Conservation (phyloP, 345 rosid genomes). For the Jatropha curcas region DNA sequence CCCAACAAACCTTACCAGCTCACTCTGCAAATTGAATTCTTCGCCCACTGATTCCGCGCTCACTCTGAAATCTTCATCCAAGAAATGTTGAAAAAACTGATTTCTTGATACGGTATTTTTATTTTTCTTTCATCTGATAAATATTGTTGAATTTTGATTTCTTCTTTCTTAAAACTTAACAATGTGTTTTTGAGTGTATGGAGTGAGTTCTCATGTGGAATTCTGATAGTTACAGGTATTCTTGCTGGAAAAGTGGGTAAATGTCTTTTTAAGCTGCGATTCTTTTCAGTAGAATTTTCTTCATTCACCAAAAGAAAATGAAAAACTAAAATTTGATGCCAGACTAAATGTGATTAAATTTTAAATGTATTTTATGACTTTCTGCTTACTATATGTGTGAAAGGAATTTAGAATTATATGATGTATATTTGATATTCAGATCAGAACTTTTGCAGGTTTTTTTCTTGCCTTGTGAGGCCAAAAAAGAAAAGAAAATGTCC, state of each 20-base stretch:
- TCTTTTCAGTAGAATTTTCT: not conserved
- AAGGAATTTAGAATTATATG: not conserved
- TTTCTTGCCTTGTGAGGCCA: constrained; percentile 7
- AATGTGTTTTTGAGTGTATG: not conserved
- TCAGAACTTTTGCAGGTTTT: not conserved
- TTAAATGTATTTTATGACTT: not conserved
- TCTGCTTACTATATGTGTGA: not conserved
- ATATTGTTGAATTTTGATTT: not conserved
- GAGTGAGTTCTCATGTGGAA: not conserved
- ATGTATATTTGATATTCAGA: not conserved
- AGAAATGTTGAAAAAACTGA: not conserved
- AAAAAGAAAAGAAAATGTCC: no score
- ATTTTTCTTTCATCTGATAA: not conserved
- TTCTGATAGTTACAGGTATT: not conserved
- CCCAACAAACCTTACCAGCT: not conserved
- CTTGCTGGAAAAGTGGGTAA: not conserved
- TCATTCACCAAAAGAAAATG: no score
- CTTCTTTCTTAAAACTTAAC: not conserved
- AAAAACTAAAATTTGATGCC: no score
- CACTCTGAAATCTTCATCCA: not conserved
- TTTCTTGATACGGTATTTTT: not conserved
- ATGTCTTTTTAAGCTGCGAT: not conserved
- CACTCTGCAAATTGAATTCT: not conserved
- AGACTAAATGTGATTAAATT: not conserved
- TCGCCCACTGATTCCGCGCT: constrained; percentile 10